Base-by-base conservation (phyloP, 2,329 filamentous ascomycete species). In the Parafenestella ontariensis region DNA sequence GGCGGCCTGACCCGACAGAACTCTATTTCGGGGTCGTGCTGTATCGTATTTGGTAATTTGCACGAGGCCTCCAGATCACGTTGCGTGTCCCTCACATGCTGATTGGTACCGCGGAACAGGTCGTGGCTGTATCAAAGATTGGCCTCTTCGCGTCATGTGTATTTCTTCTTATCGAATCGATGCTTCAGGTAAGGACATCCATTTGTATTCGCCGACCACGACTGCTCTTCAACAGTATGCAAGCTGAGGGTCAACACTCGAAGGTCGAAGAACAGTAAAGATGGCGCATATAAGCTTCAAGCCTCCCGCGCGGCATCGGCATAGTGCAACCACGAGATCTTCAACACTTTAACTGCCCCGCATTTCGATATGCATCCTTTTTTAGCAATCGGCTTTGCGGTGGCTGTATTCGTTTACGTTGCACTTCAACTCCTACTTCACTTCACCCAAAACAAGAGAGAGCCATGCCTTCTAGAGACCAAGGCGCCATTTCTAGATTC, bases 401-500 rank as follows among this genome's bases (percentile, higher is more conserved):
- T 40, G 3, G 40, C 23, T 10, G 34, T 50, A 3, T 3, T 56
- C 5, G 11, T 40, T 3, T 64, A 62, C 39, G 21, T 51, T 10
- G 17, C 17, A 3, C 43, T 59, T 1, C 43, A 54, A 6, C 7
- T 53, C 4, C 5, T 53, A 2, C 51, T 62, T 4, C 44, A 57
- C 31, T 17, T 28, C 6, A 65, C 64, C 2, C 64, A 68, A 37
- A 57, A 46, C 33, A 49, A 54, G 15, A 39, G 49, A 9, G 66
- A 70, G 44, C 66, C 66, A 7, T 49, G 20, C 8, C 10, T 62
- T 3, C 5, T 63, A 1, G 50, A 54, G 10, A 52, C 56, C 2
- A 45, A 6, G 4, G 37, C 65, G 17, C 66, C 68, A 1, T 62
- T 66, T 23, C n/a, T 70, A 4, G 58, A 61, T 10, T 44, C 61